phyloP scores from a whole-genome alignment of 768 basidiomycete species.

The Lentinula detonsa region DNA sequence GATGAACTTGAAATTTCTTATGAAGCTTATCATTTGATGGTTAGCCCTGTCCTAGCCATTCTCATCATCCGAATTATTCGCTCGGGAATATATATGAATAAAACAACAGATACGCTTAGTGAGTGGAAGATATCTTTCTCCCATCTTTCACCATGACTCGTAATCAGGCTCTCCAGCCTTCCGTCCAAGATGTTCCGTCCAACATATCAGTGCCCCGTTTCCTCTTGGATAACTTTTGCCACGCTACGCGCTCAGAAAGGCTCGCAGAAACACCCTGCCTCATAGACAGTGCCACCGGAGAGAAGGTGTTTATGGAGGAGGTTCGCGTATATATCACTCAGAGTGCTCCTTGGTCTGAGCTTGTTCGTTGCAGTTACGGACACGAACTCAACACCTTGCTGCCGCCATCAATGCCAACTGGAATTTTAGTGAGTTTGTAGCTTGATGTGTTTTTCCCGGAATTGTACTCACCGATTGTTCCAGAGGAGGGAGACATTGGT shows the following conservation, averaged over 20 bases:
- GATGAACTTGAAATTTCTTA: background rate
- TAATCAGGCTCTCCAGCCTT: background rate
- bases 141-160: conserved; percentile 1
- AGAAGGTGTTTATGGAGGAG: conserved; percentile 26
- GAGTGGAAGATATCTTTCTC: background rate
- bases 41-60: background rate
- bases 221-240: conserved; percentile 26
- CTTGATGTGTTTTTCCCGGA: background rate
- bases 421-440: conserved; percentile 19
- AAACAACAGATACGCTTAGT: background rate
- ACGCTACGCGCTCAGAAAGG: conserved; percentile 26
- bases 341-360: background rate
- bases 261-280: conserved; percentile 27
- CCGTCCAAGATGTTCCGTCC: conserved; percentile 3
- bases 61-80: conserved; percentile 5
- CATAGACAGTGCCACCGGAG: conserved; percentile 33
- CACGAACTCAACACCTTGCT: conserved; percentile 26
- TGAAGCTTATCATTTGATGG: conserved; percentile 7
- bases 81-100: background rate
- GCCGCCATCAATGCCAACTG: conserved; percentile 23
- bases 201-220: conserved; percentile 35
- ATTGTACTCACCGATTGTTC: background rate
- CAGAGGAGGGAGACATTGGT: conserved; percentile 34
- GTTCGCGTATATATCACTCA: conserved; percentile 17
- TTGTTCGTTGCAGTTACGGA: conserved; percentile 21